These are phyloP conservation scores for Salix brachista DNA, from an alignment of 345 rosid genomes.

Conservation along the genomic window DNA sequence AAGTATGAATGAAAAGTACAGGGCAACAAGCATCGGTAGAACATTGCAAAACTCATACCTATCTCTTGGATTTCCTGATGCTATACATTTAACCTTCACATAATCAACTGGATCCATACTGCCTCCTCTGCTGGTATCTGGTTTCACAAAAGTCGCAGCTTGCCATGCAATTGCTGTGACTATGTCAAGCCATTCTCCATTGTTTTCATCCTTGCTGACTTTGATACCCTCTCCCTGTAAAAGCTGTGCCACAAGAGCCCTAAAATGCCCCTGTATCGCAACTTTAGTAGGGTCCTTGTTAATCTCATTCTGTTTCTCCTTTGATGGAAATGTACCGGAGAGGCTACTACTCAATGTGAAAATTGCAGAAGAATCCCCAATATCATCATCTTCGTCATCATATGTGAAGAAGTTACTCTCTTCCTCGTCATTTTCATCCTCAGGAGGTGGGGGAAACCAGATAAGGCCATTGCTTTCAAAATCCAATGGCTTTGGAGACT, in stretches of 20 bases:
- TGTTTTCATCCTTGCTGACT: slow-evolving; percentile 42
- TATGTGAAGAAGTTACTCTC: slow-evolving; percentile 63
- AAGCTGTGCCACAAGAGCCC: slow-evolving; percentile 94
- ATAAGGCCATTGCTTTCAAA: slow-evolving; percentile 77
- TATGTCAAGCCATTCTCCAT: slow-evolving; percentile 77
- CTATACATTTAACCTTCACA: slow-evolving; percentile 91
- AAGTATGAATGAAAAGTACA: neutral
- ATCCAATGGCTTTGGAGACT: slow-evolving; percentile 55
- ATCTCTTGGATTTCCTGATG: slow-evolving; percentile 74
- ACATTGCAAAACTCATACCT: slow-evolving; percentile 47
- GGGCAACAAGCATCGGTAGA: neutral
- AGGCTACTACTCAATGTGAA: slow-evolving; percentile 78
- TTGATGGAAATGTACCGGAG: slow-evolving; percentile 52
- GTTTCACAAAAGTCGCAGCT: slow-evolving; percentile 92
- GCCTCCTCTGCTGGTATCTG: slow-evolving; percentile 94
- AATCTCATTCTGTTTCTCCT: slow-evolving; percentile 61
- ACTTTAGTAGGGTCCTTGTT: slow-evolving; percentile 71
- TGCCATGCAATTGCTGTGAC: slow-evolving; percentile 83
- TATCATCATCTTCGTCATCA: slow-evolving; percentile 84
- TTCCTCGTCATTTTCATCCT: slow-evolving; percentile 74
- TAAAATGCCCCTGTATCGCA: slow-evolving; percentile 77
- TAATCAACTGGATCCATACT: slow-evolving; percentile 98
- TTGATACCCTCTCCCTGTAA: slow-evolving; percentile 67
- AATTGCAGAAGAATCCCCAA: slow-evolving; percentile 70
- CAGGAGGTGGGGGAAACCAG: slow-evolving; percentile 94